Percentiles rank a stretch among this genome's conserved stretches.
Conservation (phyloP, 805 yeast species). For the Candida ortonii region DNA sequence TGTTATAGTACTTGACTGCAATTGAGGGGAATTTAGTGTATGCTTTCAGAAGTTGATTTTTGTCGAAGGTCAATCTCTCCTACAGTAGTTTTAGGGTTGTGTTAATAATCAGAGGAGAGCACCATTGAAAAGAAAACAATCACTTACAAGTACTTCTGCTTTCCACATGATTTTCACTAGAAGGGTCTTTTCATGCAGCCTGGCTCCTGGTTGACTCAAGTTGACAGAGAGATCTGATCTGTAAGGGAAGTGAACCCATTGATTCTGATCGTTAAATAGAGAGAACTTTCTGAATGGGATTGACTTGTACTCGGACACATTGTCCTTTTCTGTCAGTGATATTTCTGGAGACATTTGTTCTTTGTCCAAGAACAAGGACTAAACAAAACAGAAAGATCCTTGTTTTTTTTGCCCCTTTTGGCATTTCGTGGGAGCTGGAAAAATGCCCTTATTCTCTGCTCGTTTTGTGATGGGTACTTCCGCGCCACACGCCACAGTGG, state of each 20-base stretch:
- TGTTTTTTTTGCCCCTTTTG: no score
- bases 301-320: no score
- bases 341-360: no score
- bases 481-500: no score
- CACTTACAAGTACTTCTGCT: slow-evolving; percentile 21
- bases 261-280: slow-evolving; percentile 13
- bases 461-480: no score
- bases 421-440: no score
- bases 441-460: no score
- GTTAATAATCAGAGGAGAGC: not conserved
- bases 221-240: slow-evolving; percentile 22
- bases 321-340: no score
- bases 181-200: slow-evolving; percentile 4
- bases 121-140: no score
- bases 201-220: slow-evolving; percentile 8
- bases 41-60: slow-evolving; percentile 18
- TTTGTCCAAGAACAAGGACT: no score
- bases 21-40: slow-evolving; percentile 25
- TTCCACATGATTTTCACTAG: slow-evolving; percentile 24
- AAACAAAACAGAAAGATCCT: no score
- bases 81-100: slow-evolving; percentile 3
- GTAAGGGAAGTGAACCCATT: slow-evolving; percentile 28
- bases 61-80: slow-evolving; percentile 24
- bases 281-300: slow-evolving; percentile 24
- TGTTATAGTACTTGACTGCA: slow-evolving; percentile 24